phyloP scores from a whole-genome alignment of 345 rosid genomes.

The Abelmoschus esculentus region DNA sequence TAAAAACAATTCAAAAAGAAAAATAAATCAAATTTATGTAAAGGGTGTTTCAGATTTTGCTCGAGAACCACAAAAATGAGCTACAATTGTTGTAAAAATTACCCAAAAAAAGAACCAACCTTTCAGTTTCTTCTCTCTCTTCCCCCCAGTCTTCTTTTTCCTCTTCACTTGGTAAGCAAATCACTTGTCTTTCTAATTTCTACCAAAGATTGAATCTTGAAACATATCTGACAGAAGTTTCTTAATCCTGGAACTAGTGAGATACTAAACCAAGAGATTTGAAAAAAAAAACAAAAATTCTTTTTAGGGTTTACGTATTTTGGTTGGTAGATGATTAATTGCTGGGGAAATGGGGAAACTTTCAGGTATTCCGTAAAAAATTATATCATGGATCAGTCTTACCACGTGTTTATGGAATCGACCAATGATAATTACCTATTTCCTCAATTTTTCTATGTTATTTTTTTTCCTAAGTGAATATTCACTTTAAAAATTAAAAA shows the following conservation, averaged over 20 bases:
- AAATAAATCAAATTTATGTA: not conserved
- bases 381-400: too few relatives aligned
- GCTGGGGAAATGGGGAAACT: too few relatives aligned
- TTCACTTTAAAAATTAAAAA: too few relatives aligned
- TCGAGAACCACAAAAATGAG: not conserved
- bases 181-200: not conserved
- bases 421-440: too few relatives aligned
- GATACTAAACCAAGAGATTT: too few relatives aligned
- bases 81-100: not conserved
- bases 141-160: not conserved
- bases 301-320: not conserved
- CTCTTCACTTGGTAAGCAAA: conserved; percentile 1
- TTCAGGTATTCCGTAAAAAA: too few relatives aligned
- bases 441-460: too few relatives aligned
- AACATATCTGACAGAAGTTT: not conserved
- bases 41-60: not conserved
- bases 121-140: not conserved
- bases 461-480: too few relatives aligned
- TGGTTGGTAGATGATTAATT: too few relatives aligned
- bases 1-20: not conserved
- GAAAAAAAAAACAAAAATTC: too few relatives aligned
- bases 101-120: not conserved
- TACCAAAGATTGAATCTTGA: not conserved
- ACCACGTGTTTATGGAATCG: too few relatives aligned
- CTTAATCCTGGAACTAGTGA: too few relatives aligned